These are phyloP conservation scores for Kuraishia piskuri DNA, from an alignment of 805 yeast genomes.

Conservation along the genomic window DNA sequence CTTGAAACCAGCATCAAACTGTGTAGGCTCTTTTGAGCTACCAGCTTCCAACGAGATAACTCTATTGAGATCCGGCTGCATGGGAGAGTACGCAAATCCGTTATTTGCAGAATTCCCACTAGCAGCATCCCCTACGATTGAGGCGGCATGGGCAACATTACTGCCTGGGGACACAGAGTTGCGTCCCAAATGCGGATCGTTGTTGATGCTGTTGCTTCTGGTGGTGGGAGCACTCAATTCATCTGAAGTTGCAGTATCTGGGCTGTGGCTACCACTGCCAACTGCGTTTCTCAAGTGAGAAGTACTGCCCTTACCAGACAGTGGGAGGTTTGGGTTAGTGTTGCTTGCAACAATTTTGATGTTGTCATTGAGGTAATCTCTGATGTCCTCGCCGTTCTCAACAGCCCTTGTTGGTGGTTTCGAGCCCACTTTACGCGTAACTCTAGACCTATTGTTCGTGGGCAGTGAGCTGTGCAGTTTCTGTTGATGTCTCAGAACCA, in stretches of 20 bases:
- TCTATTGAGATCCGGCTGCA: not conserved
- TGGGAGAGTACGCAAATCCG: not conserved
- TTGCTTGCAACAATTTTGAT: slow-evolving; percentile 44
- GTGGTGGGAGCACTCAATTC: not conserved
- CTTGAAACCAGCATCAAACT: not conserved
- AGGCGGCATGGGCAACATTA: not conserved
- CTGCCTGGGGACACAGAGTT: not conserved
- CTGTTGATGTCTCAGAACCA: slow-evolving; percentile 89
- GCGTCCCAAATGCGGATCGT: not conserved
- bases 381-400: slow-evolving; percentile 20
- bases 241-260: not conserved
- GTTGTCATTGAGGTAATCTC: slow-evolving; percentile 34
- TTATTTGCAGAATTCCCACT: not conserved
- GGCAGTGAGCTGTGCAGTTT: slow-evolving; percentile 66
- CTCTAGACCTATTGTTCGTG: slow-evolving; percentile 23
- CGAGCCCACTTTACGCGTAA: slow-evolving; percentile 22
- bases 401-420: slow-evolving; percentile 7
- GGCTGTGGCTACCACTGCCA: not conserved
- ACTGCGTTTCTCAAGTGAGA: not conserved
- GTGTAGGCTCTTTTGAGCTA: not conserved
- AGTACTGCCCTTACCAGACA: slow-evolving; percentile 3
- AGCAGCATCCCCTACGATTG: not conserved
- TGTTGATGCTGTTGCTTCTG: not conserved
- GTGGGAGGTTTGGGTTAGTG: slow-evolving; percentile 42
- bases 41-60: not conserved